phyloP scores from a whole-genome alignment of 176 grass and related monocot genomes.

The Zoysia pacifica region DNA sequence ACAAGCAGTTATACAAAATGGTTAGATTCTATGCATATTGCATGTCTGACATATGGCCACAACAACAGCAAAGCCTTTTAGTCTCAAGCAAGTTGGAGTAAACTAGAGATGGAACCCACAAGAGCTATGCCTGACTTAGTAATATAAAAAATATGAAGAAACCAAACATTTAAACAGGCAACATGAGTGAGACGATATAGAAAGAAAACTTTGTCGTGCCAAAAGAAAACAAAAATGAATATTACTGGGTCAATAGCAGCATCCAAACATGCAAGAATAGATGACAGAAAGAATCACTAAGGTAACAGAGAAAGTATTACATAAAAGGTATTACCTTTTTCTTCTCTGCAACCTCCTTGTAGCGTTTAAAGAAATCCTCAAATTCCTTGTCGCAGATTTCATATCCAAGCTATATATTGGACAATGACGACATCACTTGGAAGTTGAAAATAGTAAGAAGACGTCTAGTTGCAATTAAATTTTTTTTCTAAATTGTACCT shows the following conservation, averaged over 20 bases:
- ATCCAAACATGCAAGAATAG: not conserved
- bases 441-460: constrained; percentile 13
- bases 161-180: not conserved
- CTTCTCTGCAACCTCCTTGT: constrained; percentile 98
- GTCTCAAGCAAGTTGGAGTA: too few species aligned
- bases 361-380: constrained; percentile 96
- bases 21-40: constrained; percentile 14
- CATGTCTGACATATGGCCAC: not conserved
- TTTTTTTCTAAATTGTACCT: constrained; percentile 48
- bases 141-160: not conserved
- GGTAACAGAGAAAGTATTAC: not conserved
- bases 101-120: too few species aligned
- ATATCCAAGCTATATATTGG: too few species aligned
- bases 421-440: constrained; percentile 13
- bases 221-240: constrained; percentile 5
- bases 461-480: not conserved
- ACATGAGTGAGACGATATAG: too few species aligned
- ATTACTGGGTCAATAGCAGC: not conserved
- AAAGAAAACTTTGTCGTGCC: not conserved
- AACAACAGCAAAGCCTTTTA: not conserved
- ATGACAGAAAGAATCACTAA: not conserved
- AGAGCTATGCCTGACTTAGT: too few species aligned
- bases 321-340: constrained; percentile 68
- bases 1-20: constrained; percentile 22
- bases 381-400: too few species aligned